Evolutionary conservation across 129 eudicot genomes (phyloP).

Genomic region (Lonicera japonica): DNA sequence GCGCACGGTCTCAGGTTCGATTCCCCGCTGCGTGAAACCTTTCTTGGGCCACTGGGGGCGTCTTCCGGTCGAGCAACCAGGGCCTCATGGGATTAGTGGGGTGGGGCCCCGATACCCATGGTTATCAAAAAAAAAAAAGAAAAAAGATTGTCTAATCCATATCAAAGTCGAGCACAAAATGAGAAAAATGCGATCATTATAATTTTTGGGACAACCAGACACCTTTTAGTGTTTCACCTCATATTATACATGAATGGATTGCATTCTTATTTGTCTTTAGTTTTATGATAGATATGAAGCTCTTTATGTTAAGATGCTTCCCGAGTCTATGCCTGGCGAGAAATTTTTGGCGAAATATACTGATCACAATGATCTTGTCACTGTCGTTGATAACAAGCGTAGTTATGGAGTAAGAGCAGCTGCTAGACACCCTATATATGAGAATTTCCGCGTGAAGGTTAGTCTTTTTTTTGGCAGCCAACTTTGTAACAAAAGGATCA

Average conservation of each 20-base stretch:
- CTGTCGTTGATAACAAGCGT: conserved; percentile 63
- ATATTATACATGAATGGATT: not conserved
- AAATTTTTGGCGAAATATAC: conserved; percentile 60
- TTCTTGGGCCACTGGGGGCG: no score
- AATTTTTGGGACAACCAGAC: no score
- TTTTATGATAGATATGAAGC: conserved; percentile 70
- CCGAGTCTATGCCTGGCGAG: conserved; percentile 65
- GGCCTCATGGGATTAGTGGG: no score
- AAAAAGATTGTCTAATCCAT: no score
- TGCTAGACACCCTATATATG: conserved; percentile 84
- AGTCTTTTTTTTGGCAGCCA: conserved; percentile 1
- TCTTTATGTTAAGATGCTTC: conserved; percentile 55
- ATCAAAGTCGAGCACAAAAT: no score
- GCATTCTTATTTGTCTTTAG: not conserved
- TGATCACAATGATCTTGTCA: conserved; percentile 80
- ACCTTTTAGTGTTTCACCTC: no score
- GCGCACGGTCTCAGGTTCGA: no score
- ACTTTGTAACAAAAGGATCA: not conserved
- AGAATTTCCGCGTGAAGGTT: conserved; percentile 93
- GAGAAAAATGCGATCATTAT: no score
- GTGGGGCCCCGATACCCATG: no score
- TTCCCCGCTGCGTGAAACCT: no score
- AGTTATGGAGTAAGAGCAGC: conserved; percentile 82
- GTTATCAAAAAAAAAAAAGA: no score
- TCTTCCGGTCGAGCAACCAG: no score